Percentiles rank a stretch among this genome's conserved stretches.
These are phyloP conservation scores for Suillus brevipes DNA, from an alignment of 768 basidiomycete genomes.

Conservation along the genomic window DNA sequence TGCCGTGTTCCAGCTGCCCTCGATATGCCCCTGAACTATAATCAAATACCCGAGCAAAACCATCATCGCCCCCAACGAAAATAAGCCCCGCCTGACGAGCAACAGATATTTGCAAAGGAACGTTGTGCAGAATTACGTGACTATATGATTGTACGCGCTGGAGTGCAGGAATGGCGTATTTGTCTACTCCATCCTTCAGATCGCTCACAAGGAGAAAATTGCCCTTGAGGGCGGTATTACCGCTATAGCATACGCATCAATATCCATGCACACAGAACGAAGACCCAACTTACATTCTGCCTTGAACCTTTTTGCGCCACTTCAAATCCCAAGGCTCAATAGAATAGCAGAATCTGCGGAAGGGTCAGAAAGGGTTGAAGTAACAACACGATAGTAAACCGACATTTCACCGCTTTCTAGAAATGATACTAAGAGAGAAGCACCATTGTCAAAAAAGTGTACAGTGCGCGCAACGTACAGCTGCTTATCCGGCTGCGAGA, in stretches of 20 bases:
- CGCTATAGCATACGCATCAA: constrained; percentile 4
- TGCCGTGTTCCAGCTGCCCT: constrained; percentile 9
- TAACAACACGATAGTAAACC: no score
- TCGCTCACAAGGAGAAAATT: constrained; percentile 12
- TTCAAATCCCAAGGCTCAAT: constrained; percentile 7
- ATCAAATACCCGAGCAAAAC: constrained; percentile 8
- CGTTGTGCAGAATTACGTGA: constrained; percentile 10
- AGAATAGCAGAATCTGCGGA: constrained; percentile 1
- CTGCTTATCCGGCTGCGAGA: neutral
- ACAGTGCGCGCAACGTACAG: neutral
- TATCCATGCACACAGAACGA: neutral
- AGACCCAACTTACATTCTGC: neutral
- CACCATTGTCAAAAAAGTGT: constrained; percentile 1
- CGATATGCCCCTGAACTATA: neutral
- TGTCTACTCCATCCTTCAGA: constrained; percentile 10
- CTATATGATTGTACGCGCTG: constrained; percentile 1
- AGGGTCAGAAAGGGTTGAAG: no score
- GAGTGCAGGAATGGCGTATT: constrained; percentile 7
- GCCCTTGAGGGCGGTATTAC: constrained; percentile 1
- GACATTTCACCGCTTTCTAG: constrained; percentile 2
- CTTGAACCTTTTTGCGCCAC: neutral
- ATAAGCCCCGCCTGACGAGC: neutral
- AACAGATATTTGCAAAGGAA: constrained; percentile 12
- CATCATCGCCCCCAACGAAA: constrained; percentile 13
- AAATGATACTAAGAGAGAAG: constrained; percentile 1